Evolutionary conservation across 306 rosid species (phyloP), one percentile per base, ranked within the genome.

Genomic region (Comarum palustre): DNA sequence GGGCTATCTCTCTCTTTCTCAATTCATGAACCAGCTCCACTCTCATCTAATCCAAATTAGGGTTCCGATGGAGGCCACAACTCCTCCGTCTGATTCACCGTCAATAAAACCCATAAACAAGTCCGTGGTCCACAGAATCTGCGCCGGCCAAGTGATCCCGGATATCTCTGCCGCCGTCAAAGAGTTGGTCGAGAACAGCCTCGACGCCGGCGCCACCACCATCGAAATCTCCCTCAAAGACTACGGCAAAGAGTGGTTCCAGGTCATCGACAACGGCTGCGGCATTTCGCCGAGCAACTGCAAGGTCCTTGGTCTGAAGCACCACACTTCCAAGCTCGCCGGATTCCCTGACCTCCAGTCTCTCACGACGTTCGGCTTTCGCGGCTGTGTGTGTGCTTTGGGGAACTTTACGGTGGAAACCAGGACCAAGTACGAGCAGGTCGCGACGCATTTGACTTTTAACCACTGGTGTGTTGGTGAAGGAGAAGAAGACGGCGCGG

Each of bases 131-230:
- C 92, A 94, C 83, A 73, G 92, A 75, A 94, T 94, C 70, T 91
- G 96, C 74, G 78, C 98, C 8, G 98, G 98, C 43, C 98, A 94
- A 72, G 98, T 94, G 17, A 94, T 94, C 78, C 80, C 89, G 15
- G 97, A 94, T 83, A 96, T 94, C 77, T 81, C 96, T n/a, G 88
- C 98, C 46, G 97, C 98, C n/a, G 92, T 94, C 42, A 94, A 94
- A 75, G 98, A 94, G 60, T 78, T 94, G 68, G 96, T 94, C 79
- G 98, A 94, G 78, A 94, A 94, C 81, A 91, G 98, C 91, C 77
- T 94, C 77, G 98, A 94, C 68, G 91, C 98, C 61, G 88, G 90
- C 71, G 90, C 98, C 74, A 89, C 97, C 68, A 64, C 84, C 89
- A 78, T 94, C 71, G 98, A 91, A 77, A 87, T 94, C 69, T 19